Percentiles rank a stretch among this genome's conserved stretches.
These are phyloP conservation scores for Microsporum ferrugineum DNA, from an alignment of 2,329 filamentous ascomycete genomes.

Conservation along the genomic window DNA sequence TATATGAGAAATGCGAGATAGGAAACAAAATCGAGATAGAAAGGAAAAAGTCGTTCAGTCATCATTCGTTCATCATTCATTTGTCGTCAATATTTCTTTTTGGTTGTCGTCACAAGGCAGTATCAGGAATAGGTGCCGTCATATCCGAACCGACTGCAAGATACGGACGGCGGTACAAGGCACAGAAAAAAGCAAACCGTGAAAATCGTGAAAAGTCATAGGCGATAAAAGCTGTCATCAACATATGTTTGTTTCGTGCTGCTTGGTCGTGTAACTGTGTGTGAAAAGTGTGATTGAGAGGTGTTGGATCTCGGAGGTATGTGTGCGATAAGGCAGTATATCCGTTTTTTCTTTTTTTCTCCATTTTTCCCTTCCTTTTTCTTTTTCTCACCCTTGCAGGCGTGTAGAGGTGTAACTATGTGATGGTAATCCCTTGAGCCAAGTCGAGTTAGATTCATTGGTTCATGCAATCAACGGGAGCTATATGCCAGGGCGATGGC, in stretches of 20 bases:
- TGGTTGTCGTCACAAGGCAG: not conserved
- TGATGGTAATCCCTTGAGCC: not conserved
- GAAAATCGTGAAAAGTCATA: not conserved
- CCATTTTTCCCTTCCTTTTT: slow-evolving; percentile 26
- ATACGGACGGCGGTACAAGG: not conserved
- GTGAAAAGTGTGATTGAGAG: not conserved
- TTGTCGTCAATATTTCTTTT: not conserved
- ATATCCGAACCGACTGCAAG: not conserved
- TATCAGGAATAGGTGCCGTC: not conserved
- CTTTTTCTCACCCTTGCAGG: slow-evolving; percentile 32
- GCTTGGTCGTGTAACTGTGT: not conserved
- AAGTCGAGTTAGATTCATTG: slow-evolving; percentile 12
- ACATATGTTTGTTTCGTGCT: not conserved
- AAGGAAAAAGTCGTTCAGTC: not conserved
- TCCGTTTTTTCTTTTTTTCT: slow-evolving; percentile 7
- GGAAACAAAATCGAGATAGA: no score
- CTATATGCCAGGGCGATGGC: slow-evolving; percentile 21
- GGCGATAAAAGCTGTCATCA: not conserved
- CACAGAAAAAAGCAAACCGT: not conserved
- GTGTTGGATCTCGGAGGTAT: not conserved
- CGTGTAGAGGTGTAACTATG: not conserved
- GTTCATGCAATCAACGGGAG: slow-evolving; percentile 6
- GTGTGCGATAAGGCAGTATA: not conserved
- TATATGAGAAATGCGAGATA: not conserved
- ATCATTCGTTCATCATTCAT: not conserved